Evolutionary conservation across 148 eudicot genomes (phyloP).

Genomic region (Arctostaphylos glauca): DNA sequence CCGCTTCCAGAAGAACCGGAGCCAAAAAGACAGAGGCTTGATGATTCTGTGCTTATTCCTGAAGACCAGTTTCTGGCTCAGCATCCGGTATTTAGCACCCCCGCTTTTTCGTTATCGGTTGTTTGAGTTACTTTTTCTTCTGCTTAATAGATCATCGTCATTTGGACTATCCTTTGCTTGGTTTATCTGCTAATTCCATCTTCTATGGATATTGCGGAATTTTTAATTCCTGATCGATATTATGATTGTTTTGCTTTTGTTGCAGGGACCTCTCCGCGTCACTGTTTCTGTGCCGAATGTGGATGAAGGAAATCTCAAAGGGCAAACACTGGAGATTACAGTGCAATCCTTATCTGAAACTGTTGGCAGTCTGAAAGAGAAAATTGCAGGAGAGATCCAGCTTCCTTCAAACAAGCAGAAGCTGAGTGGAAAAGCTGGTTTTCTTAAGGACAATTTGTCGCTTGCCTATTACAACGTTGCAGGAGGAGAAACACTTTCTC

Average conservation of each 20-base stretch:
- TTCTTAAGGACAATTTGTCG: conserved; percentile 62
- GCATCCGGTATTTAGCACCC: conserved; percentile 45
- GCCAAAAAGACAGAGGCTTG: conserved; percentile 63
- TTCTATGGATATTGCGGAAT: no score
- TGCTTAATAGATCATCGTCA: neutral
- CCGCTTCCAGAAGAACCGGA: conserved; percentile 74
- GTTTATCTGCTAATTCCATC: neutral
- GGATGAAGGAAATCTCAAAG: conserved; percentile 69
- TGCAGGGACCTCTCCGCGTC: conserved; percentile 61
- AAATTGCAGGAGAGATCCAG: conserved; percentile 60
- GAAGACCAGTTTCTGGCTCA: conserved; percentile 69
- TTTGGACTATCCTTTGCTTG: neutral
- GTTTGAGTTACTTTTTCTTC: neutral
- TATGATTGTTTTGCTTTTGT: neutral
- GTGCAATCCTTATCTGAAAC: conserved; percentile 58
- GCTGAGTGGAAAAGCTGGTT: conserved; percentile 69
- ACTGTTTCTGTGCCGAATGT: conserved; percentile 51
- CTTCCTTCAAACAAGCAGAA: conserved; percentile 71
- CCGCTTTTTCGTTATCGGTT: neutral
- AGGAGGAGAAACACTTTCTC: conserved; percentile 46
- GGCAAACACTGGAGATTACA: conserved; percentile 55
- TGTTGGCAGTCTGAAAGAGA: conserved; percentile 64
- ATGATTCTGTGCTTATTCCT: conserved; percentile 50
- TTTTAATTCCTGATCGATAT: neutral
- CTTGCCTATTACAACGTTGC: conserved; percentile 62